Conservation (phyloP, 768 basidiomycete species). For the Termitomyces titanicus region DNA sequence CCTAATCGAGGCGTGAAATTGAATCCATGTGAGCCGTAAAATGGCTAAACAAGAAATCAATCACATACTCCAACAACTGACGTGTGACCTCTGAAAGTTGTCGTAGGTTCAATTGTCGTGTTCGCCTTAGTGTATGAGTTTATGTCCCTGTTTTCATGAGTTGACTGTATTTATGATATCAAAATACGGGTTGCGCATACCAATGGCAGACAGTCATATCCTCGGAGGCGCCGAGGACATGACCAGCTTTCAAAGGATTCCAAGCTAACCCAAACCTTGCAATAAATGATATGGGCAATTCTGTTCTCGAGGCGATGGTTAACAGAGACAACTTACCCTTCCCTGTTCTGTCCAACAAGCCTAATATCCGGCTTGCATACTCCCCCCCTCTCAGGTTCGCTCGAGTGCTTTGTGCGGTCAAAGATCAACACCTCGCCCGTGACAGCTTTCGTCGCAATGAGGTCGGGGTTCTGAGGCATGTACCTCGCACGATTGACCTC, state of each 20-base stretch:
- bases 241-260: conserved; percentile 81
- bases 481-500: conserved; percentile 98
- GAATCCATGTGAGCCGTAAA: neutral
- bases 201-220: conserved; percentile 96
- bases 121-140: conserved; percentile 83
- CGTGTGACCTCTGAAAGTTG: conserved; percentile 82
- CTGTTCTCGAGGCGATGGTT: neutral
- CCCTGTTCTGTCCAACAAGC: conserved; percentile 85
- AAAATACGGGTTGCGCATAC: conserved; percentile 35
- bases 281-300: conserved; percentile 7
- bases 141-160: conserved; percentile 68
- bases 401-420: conserved; percentile 95
- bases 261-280: conserved; percentile 88
- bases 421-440: conserved; percentile 92
- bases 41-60: neutral
- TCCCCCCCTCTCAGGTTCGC: conserved; percentile 83
- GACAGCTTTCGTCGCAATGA: conserved; percentile 93
- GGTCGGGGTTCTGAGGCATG: conserved; percentile 98
- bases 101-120: conserved; percentile 77
- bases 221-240: conserved; percentile 89
- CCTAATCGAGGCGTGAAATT: conserved; percentile 40
- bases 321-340: conserved; percentile 65
- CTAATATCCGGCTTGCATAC: conserved; percentile 88
- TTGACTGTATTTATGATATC: neutral
- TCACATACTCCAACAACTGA: conserved; percentile 84